These are phyloP conservation scores for Kuraishia molischiana DNA, from an alignment of 805 yeast genomes.

Conservation along the genomic window DNA sequence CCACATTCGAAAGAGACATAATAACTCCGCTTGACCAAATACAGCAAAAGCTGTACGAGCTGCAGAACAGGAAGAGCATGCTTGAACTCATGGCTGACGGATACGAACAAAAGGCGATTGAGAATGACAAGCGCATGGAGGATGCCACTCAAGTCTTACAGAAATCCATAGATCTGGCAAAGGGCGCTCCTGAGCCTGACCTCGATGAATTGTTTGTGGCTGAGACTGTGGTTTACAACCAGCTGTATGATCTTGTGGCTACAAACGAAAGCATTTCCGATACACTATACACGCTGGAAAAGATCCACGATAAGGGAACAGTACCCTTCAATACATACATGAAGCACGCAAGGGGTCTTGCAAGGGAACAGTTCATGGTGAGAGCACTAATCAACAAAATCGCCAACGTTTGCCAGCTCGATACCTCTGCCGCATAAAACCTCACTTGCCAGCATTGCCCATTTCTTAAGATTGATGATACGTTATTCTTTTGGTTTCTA, in stretches of 20 bases:
- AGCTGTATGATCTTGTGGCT: conserved; percentile 53
- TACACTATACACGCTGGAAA: conserved; percentile 45
- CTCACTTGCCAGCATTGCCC: no score
- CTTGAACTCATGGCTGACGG: conserved; percentile 9
- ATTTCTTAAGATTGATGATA: background rate
- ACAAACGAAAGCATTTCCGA: conserved; percentile 68
- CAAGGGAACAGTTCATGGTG: conserved; percentile 53
- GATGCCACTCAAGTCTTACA: background rate
- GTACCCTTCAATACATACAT: conserved; percentile 32
- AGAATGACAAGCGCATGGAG: conserved; percentile 11
- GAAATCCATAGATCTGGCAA: conserved; percentile 18
- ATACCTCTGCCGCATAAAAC: background rate
- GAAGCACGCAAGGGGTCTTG: conserved; percentile 37
- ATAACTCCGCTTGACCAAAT: conserved; percentile 4
- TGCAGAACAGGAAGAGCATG: conserved; percentile 11
- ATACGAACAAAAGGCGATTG: conserved; percentile 9
- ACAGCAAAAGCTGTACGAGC: conserved; percentile 9
- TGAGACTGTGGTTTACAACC: conserved; percentile 45
- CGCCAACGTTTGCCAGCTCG: conserved; percentile 17
- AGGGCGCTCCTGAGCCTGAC: conserved; percentile 19
- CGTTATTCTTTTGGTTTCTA: background rate
- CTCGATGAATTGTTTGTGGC: conserved; percentile 37
- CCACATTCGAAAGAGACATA: conserved; percentile 5
- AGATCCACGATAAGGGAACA: conserved; percentile 39
- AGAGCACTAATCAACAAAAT: conserved; percentile 34